phyloP scores from a whole-genome alignment of 345 rosid species.

The Lepidium aucheri region DNA sequence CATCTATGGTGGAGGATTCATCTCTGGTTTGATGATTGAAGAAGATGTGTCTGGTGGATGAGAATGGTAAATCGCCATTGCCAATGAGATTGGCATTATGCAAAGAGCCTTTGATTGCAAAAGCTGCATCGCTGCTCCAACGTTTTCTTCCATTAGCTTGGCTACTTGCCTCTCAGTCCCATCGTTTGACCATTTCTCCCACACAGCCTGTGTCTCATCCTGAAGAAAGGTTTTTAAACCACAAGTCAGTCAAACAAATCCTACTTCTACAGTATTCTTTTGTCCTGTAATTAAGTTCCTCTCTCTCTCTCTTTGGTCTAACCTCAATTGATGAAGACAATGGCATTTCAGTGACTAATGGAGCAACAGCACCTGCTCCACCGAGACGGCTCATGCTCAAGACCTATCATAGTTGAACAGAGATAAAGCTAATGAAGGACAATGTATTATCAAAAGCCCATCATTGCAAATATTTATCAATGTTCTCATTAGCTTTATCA shows the following conservation, averaged over 20 bases:
- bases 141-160: conserved; percentile 99
- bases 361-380: conserved; percentile 98
- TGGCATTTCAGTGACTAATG: conserved; percentile 91
- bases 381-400: conserved; percentile 98
- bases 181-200: conserved; percentile 98
- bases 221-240: conserved; percentile 8
- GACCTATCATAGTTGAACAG: conserved; percentile 47
- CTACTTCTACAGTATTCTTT: not conserved
- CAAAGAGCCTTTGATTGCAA: conserved; percentile 98
- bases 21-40: conserved; percentile 59
- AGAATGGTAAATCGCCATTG: conserved; percentile 84
- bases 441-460: not conserved
- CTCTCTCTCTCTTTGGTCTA: conserved; percentile 12
- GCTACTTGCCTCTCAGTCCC: conserved; percentile 92
- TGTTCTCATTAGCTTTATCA: conserved; percentile 1
- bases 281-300: not conserved
- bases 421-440: not conserved
- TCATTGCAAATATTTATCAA: conserved; percentile 14
- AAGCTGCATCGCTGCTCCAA: conserved; percentile 95
- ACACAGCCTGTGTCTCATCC: conserved; percentile 85
- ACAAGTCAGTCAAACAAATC: not conserved
- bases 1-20: conserved; percentile 21
- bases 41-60: conserved; percentile 66
- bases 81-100: conserved; percentile 94
- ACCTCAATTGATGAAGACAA: conserved; percentile 77